Evolutionary conservation across 345 rosid species (phyloP).

Genomic region (Hevea brasiliensis): DNA sequence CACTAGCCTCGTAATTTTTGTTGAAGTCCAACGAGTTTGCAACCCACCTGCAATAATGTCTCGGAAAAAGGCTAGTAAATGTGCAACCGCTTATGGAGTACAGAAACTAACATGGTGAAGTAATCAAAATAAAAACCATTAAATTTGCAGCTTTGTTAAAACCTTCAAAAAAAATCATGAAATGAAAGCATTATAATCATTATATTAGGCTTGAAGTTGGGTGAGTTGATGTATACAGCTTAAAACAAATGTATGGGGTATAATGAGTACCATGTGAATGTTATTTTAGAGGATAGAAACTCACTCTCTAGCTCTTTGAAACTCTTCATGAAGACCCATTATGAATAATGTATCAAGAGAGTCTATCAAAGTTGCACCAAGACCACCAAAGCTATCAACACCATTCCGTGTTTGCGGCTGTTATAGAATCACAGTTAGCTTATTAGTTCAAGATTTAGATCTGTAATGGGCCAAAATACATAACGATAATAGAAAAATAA

Average conservation of each 20-base stretch:
- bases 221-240: too few relatives aligned
- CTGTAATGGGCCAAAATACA: background rate
- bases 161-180: background rate
- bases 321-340: slow-evolving; percentile 88
- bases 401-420: slow-evolving; percentile 92
- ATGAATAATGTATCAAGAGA: slow-evolving; percentile 86
- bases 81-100: background rate
- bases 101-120: background rate
- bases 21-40: slow-evolving; percentile 82
- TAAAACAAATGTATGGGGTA: background rate
- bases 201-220: background rate
- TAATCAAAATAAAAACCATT: background rate
- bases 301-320: slow-evolving; percentile 90
- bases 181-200: background rate
- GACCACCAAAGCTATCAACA: slow-evolving; percentile 92
- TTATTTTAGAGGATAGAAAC: slow-evolving; percentile 24
- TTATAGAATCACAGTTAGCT: slow-evolving; percentile 8
- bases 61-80: background rate
- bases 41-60: slow-evolving; percentile 67
- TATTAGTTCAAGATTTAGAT: background rate
- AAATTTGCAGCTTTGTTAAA: background rate
- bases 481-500: background rate
- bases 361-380: slow-evolving; percentile 95
- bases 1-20: slow-evolving; percentile 89
- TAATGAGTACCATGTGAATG: background rate